Evolutionary conservation across 2,329 filamentous ascomycete species (phyloP), one percentile per base, ranked within the genome.

Genomic region (Exserohilum turcica): DNA sequence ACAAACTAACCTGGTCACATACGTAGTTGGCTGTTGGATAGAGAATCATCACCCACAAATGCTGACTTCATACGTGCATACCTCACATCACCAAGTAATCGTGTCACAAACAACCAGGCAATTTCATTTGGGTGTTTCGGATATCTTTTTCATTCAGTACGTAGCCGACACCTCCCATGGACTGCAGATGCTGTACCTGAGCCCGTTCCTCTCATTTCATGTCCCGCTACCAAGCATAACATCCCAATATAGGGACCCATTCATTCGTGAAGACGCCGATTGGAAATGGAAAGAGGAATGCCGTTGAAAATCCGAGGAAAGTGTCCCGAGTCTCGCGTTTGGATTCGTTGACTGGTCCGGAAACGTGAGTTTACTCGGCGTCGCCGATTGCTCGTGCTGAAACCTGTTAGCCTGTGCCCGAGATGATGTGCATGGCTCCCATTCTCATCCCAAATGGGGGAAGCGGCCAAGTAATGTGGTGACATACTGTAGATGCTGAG

Each of bases 401-500:
- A 9, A 6, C 5, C 3, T 27, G 50, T 71, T 66, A 71, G 67
- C 45, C 13, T 40, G 19, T 16, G 40, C 15, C 21, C 10, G 28
- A 6, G 18, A n/a, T 31, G 29, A 27, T 15, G 35, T 35, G 32
- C 10, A 21, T 8, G 8, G 7, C 18, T 12, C 28, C 40, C 13
- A 28, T 9, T 18, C 29, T 8, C 27, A 2, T 37, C 19, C 24
- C 32, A 24, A 15, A 18, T 31, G 27, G 21, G 2, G 13, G 21
- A 18, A n/a, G 13, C 28, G 15, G 9, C 9, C 36, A 10, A 8
- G 12, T 9, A n/a, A 6, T 29, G 52, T 48, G 43, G 19, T 16
- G 63, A 86, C 86, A 69, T 82, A 89, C 86, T 99, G 90, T 97
- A 99, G 84, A 99, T 96, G 86, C 89, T 91, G 86, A 96, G 88